A percentile compares a stretch with the other conserved stretches of the same genome.
Evolutionary conservation across 225 moss, liverwort and hornwort genomes (phyloP).

Genomic region (Marchantia paleacea): DNA sequence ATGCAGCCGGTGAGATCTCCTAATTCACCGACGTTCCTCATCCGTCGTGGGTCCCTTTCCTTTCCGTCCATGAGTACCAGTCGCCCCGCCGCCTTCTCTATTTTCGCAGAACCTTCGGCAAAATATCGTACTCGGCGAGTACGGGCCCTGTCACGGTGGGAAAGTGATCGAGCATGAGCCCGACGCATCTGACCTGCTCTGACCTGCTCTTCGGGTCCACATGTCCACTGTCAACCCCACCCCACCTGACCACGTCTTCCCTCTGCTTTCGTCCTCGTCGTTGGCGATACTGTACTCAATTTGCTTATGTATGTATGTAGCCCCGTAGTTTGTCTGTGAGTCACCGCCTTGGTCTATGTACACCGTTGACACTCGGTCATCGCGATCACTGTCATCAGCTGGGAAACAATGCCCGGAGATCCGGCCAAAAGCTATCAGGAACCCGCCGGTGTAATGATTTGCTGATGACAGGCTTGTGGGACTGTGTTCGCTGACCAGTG

Average conservation of each 20-base stretch:
- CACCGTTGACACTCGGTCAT: neutral
- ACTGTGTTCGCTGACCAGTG: too few species aligned
- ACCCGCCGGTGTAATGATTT: neutral
- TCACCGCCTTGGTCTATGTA: neutral
- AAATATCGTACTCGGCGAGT: neutral
- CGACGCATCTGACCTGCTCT: neutral
- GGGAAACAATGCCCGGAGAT: neutral
- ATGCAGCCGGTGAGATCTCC: too few species aligned
- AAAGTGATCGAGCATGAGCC: neutral
- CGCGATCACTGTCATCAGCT: neutral
- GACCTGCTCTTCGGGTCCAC: too few species aligned
- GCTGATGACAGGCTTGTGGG: neutral
- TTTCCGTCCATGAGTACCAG: neutral
- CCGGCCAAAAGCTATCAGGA: neutral
- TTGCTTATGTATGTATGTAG: too few species aligned
- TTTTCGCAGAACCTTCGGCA: neutral
- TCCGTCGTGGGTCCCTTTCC: neutral
- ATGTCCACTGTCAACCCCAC: neutral
- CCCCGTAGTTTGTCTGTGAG: neutral
- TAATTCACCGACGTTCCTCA: neutral
- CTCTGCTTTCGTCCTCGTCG: neutral
- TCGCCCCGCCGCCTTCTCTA: slow-evolving; percentile 1
- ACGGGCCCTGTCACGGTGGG: neutral
- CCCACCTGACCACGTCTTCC: too few species aligned
- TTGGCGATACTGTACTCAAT: neutral